Conservation (phyloP, 306 rosid species). For the Cicer judaicum region DNA sequence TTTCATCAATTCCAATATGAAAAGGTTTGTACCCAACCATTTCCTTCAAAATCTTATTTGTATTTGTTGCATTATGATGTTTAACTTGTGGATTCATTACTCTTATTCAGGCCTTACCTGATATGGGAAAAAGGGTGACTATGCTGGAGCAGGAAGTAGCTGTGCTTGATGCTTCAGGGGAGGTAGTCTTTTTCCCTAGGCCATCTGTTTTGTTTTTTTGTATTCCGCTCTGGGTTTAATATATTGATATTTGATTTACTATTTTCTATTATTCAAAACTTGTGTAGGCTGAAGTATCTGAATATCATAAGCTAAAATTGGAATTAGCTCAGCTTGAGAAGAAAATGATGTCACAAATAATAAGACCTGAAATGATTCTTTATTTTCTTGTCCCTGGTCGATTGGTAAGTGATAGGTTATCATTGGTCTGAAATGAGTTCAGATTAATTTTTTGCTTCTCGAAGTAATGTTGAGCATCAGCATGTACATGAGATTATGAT, state of each 20-base stretch:
- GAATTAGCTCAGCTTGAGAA: constrained; percentile 85
- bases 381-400: constrained; percentile 95
- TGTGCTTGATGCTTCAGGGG: constrained; percentile 88
- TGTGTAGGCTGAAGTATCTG: constrained; percentile 84
- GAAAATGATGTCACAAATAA: constrained; percentile 88
- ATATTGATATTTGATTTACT: constrained; percentile 11
- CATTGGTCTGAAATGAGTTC: constrained; percentile 15
- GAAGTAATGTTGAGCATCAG: constrained; percentile 13
- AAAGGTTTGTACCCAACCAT: constrained; percentile 67
- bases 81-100: constrained; percentile 29
- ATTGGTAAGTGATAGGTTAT: constrained; percentile 64
- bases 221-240: constrained; percentile 11
- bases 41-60: constrained; percentile 25
- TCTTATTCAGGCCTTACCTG: constrained; percentile 80
- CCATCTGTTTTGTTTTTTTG: constrained; percentile 36
- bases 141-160: constrained; percentile 88
- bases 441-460: not conserved
- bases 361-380: constrained; percentile 88
- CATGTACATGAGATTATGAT: constrained; percentile 14
- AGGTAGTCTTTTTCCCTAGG: constrained; percentile 56
- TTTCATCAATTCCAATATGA: constrained; percentile 97
- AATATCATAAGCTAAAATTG: constrained; percentile 85
- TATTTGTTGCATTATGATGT: constrained; percentile 33
- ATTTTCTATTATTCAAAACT: constrained; percentile 25
- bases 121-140: constrained; percentile 79